These are phyloP conservation scores for Aspergillus unguis DNA, from an alignment of 2,329 filamentous ascomycete species.

Conservation along the genomic window DNA sequence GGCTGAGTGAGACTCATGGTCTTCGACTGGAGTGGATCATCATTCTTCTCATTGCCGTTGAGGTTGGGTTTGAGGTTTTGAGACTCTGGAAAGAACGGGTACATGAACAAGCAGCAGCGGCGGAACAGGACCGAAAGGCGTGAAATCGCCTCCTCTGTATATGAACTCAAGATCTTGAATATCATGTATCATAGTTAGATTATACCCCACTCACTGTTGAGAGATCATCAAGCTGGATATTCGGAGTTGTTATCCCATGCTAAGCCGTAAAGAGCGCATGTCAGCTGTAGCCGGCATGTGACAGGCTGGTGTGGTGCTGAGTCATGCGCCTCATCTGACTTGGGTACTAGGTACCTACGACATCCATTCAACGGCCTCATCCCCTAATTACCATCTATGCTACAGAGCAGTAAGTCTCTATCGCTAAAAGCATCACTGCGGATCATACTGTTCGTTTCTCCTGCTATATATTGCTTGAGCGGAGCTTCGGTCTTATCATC, in stretches of 20 bases:
- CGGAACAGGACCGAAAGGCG: not conserved
- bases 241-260: not conserved
- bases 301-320: not conserved
- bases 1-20: constrained; percentile 85
- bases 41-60: constrained; percentile 86
- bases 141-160: not conserved
- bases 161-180: not conserved
- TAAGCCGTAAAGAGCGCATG: not conserved
- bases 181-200: not conserved
- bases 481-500: not conserved
- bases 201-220: constrained; percentile 6
- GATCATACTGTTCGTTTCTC: no score
- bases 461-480: not conserved
- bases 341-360: not conserved
- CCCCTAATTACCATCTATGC: not conserved
- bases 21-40: constrained; percentile 92
- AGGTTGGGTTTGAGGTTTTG: constrained; percentile 82
- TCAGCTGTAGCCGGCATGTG: constrained; percentile 2
- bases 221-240: not conserved
- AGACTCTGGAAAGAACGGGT: constrained; percentile 64
- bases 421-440: no score
- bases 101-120: constrained; percentile 32
- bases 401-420: not conserved
- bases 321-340: constrained; percentile 2
- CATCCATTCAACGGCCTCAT: not conserved